phyloP scores from a whole-genome alignment of 345 rosid species.

The Passiflora organensis region DNA sequence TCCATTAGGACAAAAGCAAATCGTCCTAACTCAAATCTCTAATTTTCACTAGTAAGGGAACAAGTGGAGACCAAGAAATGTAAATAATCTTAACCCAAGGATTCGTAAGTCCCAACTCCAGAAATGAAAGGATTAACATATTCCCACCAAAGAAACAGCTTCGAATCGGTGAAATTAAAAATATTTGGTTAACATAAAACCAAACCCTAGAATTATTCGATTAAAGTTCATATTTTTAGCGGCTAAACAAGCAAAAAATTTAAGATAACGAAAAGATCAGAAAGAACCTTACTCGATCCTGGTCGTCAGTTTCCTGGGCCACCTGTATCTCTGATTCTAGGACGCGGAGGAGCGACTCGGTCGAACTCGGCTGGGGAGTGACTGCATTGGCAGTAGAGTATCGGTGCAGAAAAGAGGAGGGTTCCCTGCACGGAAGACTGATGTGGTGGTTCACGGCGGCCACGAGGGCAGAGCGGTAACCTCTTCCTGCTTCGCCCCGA shows the following conservation, averaged over 20 bases:
- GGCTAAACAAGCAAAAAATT: too few species aligned
- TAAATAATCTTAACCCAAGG: too few species aligned
- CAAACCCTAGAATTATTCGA: too few species aligned
- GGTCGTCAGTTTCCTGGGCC: slow-evolving; percentile 55
- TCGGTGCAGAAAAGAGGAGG: slow-evolving; percentile 10
- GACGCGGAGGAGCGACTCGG: slow-evolving; percentile 53
- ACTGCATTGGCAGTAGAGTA: slow-evolving; percentile 35
- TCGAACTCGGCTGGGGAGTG: slow-evolving; percentile 30
- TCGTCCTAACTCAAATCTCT: background rate
- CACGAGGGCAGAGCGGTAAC: slow-evolving; percentile 22
- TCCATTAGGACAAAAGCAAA: background rate
- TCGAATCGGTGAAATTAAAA: background rate
- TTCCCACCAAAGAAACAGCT: too few species aligned
- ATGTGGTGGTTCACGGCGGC: slow-evolving; percentile 18
- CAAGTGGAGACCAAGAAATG: too few species aligned
- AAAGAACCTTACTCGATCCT: slow-evolving; percentile 34
- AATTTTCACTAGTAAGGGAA: background rate
- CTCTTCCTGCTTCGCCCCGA: slow-evolving; percentile 24
- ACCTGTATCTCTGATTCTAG: slow-evolving; percentile 61
- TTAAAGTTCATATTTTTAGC: too few species aligned
- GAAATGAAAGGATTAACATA: too few species aligned
- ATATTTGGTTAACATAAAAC: background rate
- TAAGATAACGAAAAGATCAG: background rate
- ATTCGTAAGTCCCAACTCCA: too few species aligned
- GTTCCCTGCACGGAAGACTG: slow-evolving; percentile 12